phyloP scores from a whole-genome alignment of 129 eudicot genomes.

The Pseudognaphalium luteoalbum region DNA sequence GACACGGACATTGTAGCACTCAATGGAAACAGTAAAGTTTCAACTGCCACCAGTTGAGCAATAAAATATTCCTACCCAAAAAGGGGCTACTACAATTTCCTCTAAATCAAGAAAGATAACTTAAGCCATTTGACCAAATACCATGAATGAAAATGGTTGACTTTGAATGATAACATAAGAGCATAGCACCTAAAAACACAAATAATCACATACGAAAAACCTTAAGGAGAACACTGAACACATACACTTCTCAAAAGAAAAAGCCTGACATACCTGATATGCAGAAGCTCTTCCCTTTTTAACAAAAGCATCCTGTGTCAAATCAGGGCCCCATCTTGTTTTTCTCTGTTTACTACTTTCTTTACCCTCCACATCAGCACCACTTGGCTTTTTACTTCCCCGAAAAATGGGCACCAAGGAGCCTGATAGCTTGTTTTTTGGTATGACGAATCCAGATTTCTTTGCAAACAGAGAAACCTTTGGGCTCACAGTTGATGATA shows the following conservation, averaged over 20 bases:
- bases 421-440: constrained; percentile 89
- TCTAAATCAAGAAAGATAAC: constrained; percentile 29
- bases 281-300: constrained; percentile 86
- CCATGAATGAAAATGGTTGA: neutral
- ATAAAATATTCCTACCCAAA: constrained; percentile 31
- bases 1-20: constrained; percentile 59
- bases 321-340: constrained; percentile 97
- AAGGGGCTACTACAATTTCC: constrained; percentile 44
- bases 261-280: constrained; percentile 70
- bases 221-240: neutral
- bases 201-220: constrained; percentile 6
- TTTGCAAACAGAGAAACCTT: constrained; percentile 64
- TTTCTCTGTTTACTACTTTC: constrained; percentile 66
- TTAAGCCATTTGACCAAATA: constrained; percentile 19
- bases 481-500: constrained; percentile 51
- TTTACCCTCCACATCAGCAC: constrained; percentile 43
- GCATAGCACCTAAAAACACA: neutral
- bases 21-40: constrained; percentile 36
- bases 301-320: constrained; percentile 72
- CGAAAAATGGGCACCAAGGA: constrained; percentile 71
- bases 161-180: neutral
- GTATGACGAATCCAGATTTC: constrained; percentile 87
- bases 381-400: constrained; percentile 63
- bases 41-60: constrained; percentile 35
- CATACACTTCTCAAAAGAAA: constrained; percentile 3